These are phyloP conservation scores for Lichina pygmaea DNA, from an alignment of 495 filamentous ascomycete genomes.

Conservation along the genomic window DNA sequence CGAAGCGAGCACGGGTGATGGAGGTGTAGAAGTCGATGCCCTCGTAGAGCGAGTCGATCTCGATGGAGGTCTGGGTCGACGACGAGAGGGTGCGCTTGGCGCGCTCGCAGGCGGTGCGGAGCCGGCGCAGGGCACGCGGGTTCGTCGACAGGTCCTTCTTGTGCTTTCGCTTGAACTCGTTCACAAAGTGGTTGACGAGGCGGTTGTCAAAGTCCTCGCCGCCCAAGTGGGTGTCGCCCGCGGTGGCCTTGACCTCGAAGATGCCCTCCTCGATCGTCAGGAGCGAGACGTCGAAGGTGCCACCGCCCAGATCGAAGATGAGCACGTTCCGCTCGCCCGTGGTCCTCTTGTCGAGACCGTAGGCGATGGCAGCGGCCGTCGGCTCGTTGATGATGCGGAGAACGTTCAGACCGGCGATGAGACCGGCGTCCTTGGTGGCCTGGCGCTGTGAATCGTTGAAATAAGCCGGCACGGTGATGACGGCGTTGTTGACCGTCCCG, in stretches of 20 bases:
- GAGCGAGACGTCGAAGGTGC: slow-evolving; percentile 98
- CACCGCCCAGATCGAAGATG: slow-evolving; percentile 98
- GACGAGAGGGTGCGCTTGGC: slow-evolving; percentile 96
- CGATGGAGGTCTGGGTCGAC: slow-evolving; percentile 88
- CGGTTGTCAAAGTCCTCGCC: slow-evolving; percentile 99
- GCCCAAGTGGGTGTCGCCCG: slow-evolving; percentile 97
- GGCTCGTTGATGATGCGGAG: slow-evolving; percentile 99
- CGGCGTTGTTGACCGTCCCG: slow-evolving; percentile 90
- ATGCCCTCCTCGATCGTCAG: slow-evolving; percentile 98
- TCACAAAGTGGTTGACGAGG: slow-evolving; percentile 85
- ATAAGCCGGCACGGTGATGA: slow-evolving; percentile 95
- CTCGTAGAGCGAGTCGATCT: slow-evolving; percentile 96
- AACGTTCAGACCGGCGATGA: slow-evolving; percentile 90
- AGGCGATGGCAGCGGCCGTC: slow-evolving; percentile 88
- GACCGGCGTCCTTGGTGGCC: slow-evolving; percentile 95
- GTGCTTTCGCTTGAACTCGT: slow-evolving; percentile 76
- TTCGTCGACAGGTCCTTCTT: slow-evolving; percentile 71
- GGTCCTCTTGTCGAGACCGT: slow-evolving; percentile 91
- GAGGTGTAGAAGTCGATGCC: slow-evolving; percentile 96
- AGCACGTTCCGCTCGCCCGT: slow-evolving; percentile 95
- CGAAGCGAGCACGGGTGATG: slow-evolving; percentile 98
- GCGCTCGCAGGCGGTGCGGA: slow-evolving; percentile 96
- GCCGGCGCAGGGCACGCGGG: slow-evolving; percentile 88
- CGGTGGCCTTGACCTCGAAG: slow-evolving; percentile 96
- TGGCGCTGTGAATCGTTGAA: slow-evolving; percentile 99